Evolutionary conservation across 2,329 filamentous ascomycete genomes (phyloP).

Genomic region (Microsporum canis): DNA sequence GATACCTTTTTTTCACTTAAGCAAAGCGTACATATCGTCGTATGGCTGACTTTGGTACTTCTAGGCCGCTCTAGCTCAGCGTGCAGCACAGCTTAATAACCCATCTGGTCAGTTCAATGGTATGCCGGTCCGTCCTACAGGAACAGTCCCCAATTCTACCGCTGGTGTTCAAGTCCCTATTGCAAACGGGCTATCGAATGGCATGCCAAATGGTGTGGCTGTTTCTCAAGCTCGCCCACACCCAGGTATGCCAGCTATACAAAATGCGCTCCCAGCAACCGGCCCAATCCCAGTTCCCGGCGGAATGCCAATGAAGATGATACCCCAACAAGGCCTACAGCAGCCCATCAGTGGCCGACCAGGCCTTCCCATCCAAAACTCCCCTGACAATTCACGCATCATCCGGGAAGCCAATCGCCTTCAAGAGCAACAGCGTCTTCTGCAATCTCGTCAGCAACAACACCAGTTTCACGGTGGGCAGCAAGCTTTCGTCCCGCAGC

Average conservation of each 20-base stretch:
- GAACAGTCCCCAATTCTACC: background rate
- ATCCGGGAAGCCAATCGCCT: constrained; percentile 38
- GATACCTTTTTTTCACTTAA: background rate
- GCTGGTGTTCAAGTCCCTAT: background rate
- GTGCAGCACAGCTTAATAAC: constrained; percentile 27
- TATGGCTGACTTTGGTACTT: background rate
- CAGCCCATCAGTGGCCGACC: constrained; percentile 28
- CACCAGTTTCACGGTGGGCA: constrained; percentile 26
- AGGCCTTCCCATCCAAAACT: constrained; percentile 44
- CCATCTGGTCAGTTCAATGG: background rate
- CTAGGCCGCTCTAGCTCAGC: constrained; percentile 35
- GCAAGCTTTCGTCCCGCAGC: constrained; percentile 31
- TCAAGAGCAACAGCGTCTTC: constrained; percentile 47
- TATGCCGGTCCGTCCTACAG: background rate
- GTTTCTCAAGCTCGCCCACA: constrained; percentile 30
- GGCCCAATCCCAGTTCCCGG: constrained; percentile 38
- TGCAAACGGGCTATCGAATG: constrained; percentile 13
- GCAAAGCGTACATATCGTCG: background rate
- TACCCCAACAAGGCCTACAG: constrained; percentile 49
- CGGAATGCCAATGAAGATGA: constrained; percentile 48
- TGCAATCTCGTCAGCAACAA: constrained; percentile 42
- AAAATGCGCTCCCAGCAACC: constrained; percentile 35
- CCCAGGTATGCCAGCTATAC: constrained; percentile 32
- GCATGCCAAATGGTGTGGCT: constrained; percentile 21
- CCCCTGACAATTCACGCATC: constrained; percentile 38